Evolutionary conservation across 805 yeast genomes (phyloP).

Genomic region (Lipomyces spencermartinsiae): DNA sequence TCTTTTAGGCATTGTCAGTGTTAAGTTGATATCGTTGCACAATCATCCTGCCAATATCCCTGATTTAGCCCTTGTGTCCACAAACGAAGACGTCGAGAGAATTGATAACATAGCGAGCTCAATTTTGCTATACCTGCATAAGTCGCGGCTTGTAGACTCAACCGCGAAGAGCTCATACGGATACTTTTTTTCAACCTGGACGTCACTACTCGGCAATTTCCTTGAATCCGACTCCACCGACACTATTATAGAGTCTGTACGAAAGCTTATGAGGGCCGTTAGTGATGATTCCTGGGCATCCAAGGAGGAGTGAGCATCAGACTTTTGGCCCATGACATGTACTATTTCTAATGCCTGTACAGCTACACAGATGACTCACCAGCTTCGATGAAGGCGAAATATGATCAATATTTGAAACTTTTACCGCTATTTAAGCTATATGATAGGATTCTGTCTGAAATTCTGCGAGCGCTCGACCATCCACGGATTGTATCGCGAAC

Average conservation of each 20-base stretch:
- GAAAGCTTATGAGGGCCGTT: constrained; percentile 16
- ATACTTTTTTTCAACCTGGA: constrained; percentile 27
- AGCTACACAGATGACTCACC: constrained; percentile 28
- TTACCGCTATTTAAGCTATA: constrained; percentile 46
- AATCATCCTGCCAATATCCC: neutral
- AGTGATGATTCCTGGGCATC: constrained; percentile 27
- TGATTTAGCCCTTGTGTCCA: constrained; percentile 2
- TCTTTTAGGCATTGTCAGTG: constrained; percentile 65
- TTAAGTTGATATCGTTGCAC: constrained; percentile 47
- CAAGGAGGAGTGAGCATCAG: constrained; percentile 24
- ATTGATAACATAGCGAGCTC: constrained; percentile 2
- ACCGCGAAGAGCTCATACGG: constrained; percentile 28
- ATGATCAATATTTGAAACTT: constrained; percentile 27
- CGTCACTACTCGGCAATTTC: constrained; percentile 9
- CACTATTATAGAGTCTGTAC: neutral
- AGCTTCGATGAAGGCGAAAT: constrained; percentile 41
- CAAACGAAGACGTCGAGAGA: constrained; percentile 16
- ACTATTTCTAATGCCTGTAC: neutral
- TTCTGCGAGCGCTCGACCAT: constrained; percentile 57
- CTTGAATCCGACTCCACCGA: constrained; percentile 15
- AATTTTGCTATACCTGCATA: constrained; percentile 35
- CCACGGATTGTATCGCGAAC: constrained; percentile 61
- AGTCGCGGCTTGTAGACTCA: constrained; percentile 22
- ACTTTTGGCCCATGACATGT: neutral
- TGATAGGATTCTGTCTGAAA: constrained; percentile 58